These are phyloP conservation scores for Trichoderma harzianum DNA, from an alignment of 2,329 filamentous ascomycete genomes.

Conservation along the genomic window DNA sequence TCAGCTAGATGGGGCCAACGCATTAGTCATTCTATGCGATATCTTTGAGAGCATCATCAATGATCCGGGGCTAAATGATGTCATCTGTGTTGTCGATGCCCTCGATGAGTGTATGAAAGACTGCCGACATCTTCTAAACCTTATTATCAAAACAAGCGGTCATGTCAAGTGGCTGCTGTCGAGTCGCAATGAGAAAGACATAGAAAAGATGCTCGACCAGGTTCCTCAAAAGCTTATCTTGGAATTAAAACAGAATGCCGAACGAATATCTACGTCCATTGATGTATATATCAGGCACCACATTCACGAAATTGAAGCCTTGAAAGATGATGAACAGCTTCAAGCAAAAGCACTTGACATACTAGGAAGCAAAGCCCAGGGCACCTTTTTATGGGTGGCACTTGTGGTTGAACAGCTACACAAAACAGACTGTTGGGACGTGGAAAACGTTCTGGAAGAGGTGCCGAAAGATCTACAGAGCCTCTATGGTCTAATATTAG, in stretches of 20 bases:
- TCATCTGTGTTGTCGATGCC: constrained; percentile 36
- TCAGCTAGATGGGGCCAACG: constrained; percentile 39
- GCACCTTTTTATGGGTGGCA: background rate
- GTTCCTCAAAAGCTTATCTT: background rate
- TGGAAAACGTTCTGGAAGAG: background rate
- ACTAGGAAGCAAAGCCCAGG: background rate
- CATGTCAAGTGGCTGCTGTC: background rate
- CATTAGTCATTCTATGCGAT: constrained; percentile 33
- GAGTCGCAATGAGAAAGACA: background rate
- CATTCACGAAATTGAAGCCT: background rate
- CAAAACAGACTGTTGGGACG: background rate
- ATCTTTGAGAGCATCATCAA: constrained; percentile 37
- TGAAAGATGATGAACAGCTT: background rate
- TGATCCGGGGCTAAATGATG: constrained; percentile 28
- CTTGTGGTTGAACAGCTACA: background rate
- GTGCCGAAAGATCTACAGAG: background rate
- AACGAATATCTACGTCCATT: background rate
- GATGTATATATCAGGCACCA: background rate
- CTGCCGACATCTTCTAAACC: background rate
- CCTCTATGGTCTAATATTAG: background rate
- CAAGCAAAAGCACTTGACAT: fast-evolving
- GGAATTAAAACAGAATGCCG: background rate
- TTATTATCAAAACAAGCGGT: background rate
- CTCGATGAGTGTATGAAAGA: background rate
- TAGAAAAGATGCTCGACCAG: background rate